A percentile compares a stretch with the other conserved stretches of the same genome.
phyloP scores from a whole-genome alignment of 2,329 filamentous ascomycete species.

The Diaporthe citriasiana region DNA sequence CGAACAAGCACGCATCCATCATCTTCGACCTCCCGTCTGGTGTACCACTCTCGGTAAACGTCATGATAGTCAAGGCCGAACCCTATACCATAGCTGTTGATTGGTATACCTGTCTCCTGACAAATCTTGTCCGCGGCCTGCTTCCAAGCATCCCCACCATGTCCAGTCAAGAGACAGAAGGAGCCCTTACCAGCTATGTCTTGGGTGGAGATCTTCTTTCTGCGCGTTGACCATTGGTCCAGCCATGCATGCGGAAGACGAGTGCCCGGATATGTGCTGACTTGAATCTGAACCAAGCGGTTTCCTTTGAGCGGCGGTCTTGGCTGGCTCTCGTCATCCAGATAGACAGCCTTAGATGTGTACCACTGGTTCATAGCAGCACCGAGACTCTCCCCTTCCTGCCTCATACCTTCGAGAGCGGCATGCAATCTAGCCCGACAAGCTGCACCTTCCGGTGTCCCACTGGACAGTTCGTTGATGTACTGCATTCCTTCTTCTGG shows the following conservation, averaged over 20 bases:
- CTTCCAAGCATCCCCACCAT: constrained; percentile 64
- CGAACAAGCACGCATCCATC: constrained; percentile 65
- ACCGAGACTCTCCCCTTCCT: constrained; percentile 66
- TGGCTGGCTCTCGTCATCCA: constrained; percentile 45
- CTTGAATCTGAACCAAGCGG: constrained; percentile 53
- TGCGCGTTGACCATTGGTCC: constrained; percentile 52
- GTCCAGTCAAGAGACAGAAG: constrained; percentile 60
- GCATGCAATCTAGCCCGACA: constrained; percentile 54
- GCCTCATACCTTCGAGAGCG: constrained; percentile 54
- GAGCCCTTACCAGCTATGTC: constrained; percentile 65
- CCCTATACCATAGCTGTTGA: constrained; percentile 62
- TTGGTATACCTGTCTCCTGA: constrained; percentile 54
- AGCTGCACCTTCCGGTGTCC: constrained; percentile 52
- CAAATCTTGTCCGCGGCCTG: constrained; percentile 55
- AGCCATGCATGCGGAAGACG: constrained; percentile 70
- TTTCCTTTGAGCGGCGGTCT: constrained; percentile 48
- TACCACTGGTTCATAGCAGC: constrained; percentile 70
- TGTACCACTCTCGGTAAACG: constrained; percentile 65
- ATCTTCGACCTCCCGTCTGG: constrained; percentile 62
- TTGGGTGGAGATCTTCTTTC: constrained; percentile 58
- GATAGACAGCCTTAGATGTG: constrained; percentile 55
- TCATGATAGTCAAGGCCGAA: constrained; percentile 67
- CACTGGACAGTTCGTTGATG: constrained; percentile 52
- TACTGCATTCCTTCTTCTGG: constrained; percentile 51
- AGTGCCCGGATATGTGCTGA: constrained; percentile 65